A percentile compares a stretch with the other conserved stretches of the same genome.
Conservation (phyloP, 2,329 filamentous ascomycete species). For the Penicillium italicum region DNA sequence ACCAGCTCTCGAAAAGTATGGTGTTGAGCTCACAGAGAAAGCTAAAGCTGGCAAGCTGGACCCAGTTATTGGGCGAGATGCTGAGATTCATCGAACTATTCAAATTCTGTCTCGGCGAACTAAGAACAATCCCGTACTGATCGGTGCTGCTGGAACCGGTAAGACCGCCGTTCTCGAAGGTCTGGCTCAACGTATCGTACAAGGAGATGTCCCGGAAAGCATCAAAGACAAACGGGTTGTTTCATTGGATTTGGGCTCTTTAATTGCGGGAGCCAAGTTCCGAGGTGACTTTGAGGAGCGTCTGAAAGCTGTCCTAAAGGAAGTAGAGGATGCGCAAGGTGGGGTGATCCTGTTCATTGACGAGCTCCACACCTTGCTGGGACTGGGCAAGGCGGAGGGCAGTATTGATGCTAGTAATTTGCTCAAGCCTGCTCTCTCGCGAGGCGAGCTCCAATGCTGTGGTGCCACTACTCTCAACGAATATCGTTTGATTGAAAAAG, state of each 20-base stretch:
- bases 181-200: constrained; percentile 81
- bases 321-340: constrained; percentile 84
- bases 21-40: constrained; percentile 80
- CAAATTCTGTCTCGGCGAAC: constrained; percentile 89
- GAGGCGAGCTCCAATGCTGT: constrained; percentile 91
- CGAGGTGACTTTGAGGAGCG: constrained; percentile 94
- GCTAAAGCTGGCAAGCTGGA: constrained; percentile 89
- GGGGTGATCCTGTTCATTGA: constrained; percentile 93
- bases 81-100: constrained; percentile 89
- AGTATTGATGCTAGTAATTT: constrained; percentile 96
- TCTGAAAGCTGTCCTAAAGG: constrained; percentile 82
- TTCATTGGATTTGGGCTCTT: constrained; percentile 78
- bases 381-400: constrained; percentile 90
- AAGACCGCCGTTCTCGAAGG: constrained; percentile 94
- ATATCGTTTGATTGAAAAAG: constrained; percentile 92
- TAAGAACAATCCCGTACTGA: constrained; percentile 95
- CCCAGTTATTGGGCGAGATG: constrained; percentile 88
- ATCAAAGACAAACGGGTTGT: constrained; percentile 93
- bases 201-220: constrained; percentile 90
- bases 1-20: constrained; percentile 83
- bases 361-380: constrained; percentile 85
- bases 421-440: constrained; percentile 85
- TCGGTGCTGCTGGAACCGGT: constrained; percentile 83
- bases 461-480: constrained; percentile 91
- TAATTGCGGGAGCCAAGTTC: constrained; percentile 95